Base-by-base conservation (phyloP, 1,284 basidiomycete genomes). In the Sanguinoderma infundibulare region DNA sequence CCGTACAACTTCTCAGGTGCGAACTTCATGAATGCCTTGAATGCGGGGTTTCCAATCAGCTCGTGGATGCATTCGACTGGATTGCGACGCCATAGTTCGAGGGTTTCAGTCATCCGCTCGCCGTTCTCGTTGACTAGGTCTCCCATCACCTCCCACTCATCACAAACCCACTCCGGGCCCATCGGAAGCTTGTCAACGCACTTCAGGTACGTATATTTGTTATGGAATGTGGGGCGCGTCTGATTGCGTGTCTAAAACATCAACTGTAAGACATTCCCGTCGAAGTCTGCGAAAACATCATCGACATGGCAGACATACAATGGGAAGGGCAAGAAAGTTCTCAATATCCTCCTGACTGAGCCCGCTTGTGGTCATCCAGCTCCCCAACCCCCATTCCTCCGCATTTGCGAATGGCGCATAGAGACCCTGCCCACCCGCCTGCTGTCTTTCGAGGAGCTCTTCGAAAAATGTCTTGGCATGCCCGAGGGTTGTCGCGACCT, bases 11-110 rank as follows among this genome's bases (percentile, higher is more conserved):
- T 66, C 53, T 74, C 68, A 1, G 78, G 79, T 32, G 60, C 67
- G 55, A 74, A 81, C 36, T 50, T 44, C 32, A 78, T 66, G 2
- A 60, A 12, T 0, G 72, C 67, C 0, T 58, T 12, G 55, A 79
- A 79, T 1, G 61, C 55, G 0, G 75, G 74, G 61, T 78, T 77
- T 0, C 74, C 66, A 1, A 79, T 64, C 0, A 79, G 54, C 53
- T 79, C 73, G 2, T 55, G 46, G 10, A 78, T 64, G 40, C 70
- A 71, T 34, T 74, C 72, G 0, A 78, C 67, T 17, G 74, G 69
- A 66, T 78, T 61, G 3, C 74, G 65, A 8, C 56, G 40, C 69
- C 72, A 74, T 9, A 73, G 36, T 35, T 77, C 71, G 1, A 72
- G 20, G 1, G 46, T 38, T 57, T 74, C 70, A 0, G 35, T 61